Percentiles rank a stretch among this genome's conserved stretches.
Conservation (phyloP, 371 early-diverging fungal species). For the Mucor velutinosus region DNA sequence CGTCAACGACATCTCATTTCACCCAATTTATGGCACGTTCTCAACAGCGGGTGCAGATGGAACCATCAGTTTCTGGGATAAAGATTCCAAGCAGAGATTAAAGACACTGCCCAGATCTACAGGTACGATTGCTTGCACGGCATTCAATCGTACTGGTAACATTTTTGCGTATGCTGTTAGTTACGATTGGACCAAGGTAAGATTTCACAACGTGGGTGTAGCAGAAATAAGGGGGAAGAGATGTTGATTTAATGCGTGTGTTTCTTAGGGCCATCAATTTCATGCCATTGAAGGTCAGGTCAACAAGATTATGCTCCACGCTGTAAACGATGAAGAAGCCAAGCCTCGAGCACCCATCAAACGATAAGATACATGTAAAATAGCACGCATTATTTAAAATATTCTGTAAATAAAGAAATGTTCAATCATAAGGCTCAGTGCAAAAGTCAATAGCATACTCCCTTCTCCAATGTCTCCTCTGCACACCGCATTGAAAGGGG, state of each 20-base stretch:
- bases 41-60: conserved; percentile 94
- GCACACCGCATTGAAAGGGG: neutral
- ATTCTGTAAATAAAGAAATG: conserved; percentile 1
- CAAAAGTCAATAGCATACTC: neutral
- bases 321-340: conserved; percentile 25
- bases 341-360: conserved; percentile 50
- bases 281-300: conserved; percentile 36
- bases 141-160: conserved; percentile 84
- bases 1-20: conserved; percentile 84
- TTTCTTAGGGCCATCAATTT: conserved; percentile 22
- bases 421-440: neutral
- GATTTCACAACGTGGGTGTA: neutral
- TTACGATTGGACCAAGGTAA: conserved; percentile 97
- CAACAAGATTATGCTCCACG: conserved; percentile 29
- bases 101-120: conserved; percentile 62
- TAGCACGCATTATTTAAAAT: neutral
- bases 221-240: neutral
- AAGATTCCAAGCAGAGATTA: conserved; percentile 83
- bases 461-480: conserved; percentile 1
- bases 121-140: conserved; percentile 74
- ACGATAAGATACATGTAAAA: neutral
- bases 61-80: conserved; percentile 89
- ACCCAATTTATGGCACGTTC: conserved; percentile 89
- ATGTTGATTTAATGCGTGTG: neutral
- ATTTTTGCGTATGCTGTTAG: conserved; percentile 93